phyloP scores from a whole-genome alignment of 83 land plant genomes.

The Diphasiastrum complanatum region DNA sequence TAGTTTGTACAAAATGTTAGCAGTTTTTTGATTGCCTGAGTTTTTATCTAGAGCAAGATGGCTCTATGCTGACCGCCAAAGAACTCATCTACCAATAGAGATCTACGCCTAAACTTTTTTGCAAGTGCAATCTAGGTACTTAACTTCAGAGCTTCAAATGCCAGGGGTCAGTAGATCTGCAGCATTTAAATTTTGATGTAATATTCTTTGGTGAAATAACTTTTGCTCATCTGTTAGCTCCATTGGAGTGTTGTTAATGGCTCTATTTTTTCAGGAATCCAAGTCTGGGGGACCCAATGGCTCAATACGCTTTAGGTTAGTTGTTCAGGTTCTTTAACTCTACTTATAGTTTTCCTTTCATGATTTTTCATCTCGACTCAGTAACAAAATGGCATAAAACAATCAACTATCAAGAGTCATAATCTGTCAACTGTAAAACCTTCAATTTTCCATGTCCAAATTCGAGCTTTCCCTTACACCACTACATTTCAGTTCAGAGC shows the following conservation, averaged over 20 bases:
- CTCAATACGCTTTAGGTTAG: conserved; percentile 71
- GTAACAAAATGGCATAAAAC: not conserved
- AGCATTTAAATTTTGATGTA: too few relatives aligned
- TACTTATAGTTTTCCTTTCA: not conserved
- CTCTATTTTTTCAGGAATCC: conserved; percentile 48
- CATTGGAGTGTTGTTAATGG: not conserved
- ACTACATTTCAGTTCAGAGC: conserved; percentile 61
- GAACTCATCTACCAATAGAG: too few relatives aligned
- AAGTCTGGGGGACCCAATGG: conserved; percentile 98
- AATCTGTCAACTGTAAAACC: conserved; percentile 12
- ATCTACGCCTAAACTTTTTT: too few relatives aligned
- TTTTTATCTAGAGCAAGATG: too few relatives aligned
- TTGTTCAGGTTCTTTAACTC: not conserved
- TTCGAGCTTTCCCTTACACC: not conserved
- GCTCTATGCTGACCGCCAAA: too few relatives aligned
- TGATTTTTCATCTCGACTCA: not conserved
- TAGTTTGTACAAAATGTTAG: too few relatives aligned
- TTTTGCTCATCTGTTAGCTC: not conserved
- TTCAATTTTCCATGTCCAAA: not conserved
- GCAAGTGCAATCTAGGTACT: too few relatives aligned
- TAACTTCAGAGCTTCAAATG: too few relatives aligned
- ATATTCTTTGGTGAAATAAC: too few relatives aligned
- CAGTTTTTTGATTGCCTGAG: too few relatives aligned
- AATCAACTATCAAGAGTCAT: not conserved
- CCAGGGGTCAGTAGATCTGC: too few relatives aligned